Evolutionary conservation across 2,329 filamentous ascomycete species (phyloP).

Genomic region (Colletotrichum sp.): DNA sequence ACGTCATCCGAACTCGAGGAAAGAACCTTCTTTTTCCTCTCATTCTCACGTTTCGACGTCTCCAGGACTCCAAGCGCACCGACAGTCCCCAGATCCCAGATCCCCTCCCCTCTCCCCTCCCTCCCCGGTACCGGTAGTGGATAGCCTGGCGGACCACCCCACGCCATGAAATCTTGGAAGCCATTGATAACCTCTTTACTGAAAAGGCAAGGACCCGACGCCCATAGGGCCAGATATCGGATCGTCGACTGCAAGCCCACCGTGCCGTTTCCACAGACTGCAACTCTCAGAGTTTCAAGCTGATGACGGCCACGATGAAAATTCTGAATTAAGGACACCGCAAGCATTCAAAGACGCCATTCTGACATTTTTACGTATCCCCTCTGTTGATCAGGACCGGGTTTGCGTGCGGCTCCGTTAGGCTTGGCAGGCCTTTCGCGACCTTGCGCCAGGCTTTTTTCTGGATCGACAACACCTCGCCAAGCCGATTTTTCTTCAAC

Average conservation of each 20-base stretch:
- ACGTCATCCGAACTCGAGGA: conserved; percentile 12
- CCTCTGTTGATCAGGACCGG: background rate
- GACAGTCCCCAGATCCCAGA: background rate
- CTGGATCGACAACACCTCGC: background rate
- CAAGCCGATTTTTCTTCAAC: background rate
- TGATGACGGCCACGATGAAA: background rate
- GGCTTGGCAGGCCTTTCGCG: background rate
- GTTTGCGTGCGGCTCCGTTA: background rate
- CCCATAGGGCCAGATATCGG: background rate
- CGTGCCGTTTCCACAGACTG: background rate
- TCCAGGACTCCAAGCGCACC: background rate
- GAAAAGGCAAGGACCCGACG: background rate
- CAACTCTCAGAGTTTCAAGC: conserved; percentile 9
- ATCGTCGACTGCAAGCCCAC: background rate
- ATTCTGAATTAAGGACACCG: background rate
- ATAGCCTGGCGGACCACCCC: background rate
- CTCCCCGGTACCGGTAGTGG: background rate
- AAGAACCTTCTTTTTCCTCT: background rate
- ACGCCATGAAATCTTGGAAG: conserved; percentile 2
- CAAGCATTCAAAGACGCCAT: background rate
- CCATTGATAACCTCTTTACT: background rate
- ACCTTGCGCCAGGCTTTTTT: background rate
- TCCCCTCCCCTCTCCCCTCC: background rate
- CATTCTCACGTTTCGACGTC: background rate
- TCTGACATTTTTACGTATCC: background rate